phyloP scores from a whole-genome alignment of 2,329 filamentous ascomycete species.

The Cordyceps sp. region DNA sequence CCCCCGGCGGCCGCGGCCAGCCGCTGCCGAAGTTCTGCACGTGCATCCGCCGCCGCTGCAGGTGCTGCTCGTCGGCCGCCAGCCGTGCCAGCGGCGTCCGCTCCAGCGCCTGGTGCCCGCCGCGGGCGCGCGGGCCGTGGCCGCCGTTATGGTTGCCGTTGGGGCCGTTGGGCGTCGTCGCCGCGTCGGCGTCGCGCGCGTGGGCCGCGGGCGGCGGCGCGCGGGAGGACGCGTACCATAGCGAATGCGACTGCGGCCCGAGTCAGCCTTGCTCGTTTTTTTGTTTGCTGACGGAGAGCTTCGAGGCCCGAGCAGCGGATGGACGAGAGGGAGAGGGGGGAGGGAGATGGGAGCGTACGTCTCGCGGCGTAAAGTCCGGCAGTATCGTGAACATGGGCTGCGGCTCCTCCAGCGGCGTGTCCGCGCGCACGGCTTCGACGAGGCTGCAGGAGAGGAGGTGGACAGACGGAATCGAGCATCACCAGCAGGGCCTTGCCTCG shows the following conservation, averaged over 20 bases:
- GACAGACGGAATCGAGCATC: too few species aligned
- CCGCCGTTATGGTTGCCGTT: constrained; percentile 12
- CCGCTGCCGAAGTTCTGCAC: constrained; percentile 74
- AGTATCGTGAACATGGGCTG: constrained; percentile 42
- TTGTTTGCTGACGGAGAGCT: too few species aligned
- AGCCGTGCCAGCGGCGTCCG: constrained; percentile 52
- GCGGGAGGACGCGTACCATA: constrained; percentile 56
- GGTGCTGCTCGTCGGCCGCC: constrained; percentile 57
- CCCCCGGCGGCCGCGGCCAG: constrained; percentile 82
- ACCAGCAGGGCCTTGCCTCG: too few species aligned
- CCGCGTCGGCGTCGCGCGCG: constrained; percentile 12
- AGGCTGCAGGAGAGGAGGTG: background rate
- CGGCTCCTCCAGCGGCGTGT: too few species aligned
- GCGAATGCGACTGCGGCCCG: constrained; percentile 44
- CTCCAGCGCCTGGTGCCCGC: constrained; percentile 27
- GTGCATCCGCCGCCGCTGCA: constrained; percentile 62
- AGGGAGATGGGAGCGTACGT: constrained; percentile 27
- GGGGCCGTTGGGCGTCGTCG: constrained; percentile 11
- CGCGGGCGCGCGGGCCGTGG: constrained; percentile 19
- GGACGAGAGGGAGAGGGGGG: background rate
- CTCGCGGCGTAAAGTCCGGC: constrained; percentile 51
- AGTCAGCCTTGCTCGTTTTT: constrained; percentile 1
- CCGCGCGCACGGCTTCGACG: background rate
- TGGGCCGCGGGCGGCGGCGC: constrained; percentile 19
- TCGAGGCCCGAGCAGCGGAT: background rate